phyloP scores from a whole-genome alignment of 2,329 filamentous ascomycete species.

The Ascochyta clinopodiicola region DNA sequence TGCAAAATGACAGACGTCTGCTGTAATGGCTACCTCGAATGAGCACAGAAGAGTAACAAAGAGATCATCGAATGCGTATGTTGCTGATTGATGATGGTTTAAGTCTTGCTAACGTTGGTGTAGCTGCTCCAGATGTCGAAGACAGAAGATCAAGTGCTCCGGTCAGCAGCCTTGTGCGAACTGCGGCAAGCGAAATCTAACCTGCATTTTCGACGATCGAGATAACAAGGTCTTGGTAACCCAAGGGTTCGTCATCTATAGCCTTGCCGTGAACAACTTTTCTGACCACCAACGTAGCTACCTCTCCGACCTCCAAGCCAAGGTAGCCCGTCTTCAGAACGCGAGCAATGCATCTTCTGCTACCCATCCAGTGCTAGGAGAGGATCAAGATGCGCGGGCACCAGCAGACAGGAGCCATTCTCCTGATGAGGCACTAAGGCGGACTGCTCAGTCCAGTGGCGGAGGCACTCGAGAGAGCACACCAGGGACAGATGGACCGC shows the following conservation, averaged over 20 bases:
- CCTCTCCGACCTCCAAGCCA: slow-evolving; percentile 34
- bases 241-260: slow-evolving; percentile 26
- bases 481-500: slow-evolving; percentile 23
- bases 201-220: slow-evolving; percentile 39
- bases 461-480: slow-evolving; percentile 28
- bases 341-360: background rate
- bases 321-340: slow-evolving; percentile 28
- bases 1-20: slow-evolving; percentile 6
- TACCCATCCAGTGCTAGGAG: background rate
- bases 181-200: slow-evolving; percentile 35
- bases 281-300: slow-evolving; percentile 24
- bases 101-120: background rate
- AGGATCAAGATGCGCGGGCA: slow-evolving; percentile 4
- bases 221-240: slow-evolving; percentile 43
- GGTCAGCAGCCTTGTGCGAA: slow-evolving; percentile 40
- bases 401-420: slow-evolving; percentile 7
- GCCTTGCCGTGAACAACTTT: background rate
- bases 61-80: slow-evolving; percentile 35
- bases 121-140: slow-evolving; percentile 38
- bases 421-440: slow-evolving; percentile 13
- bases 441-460: slow-evolving; percentile 19
- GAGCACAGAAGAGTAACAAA: slow-evolving; percentile 32
- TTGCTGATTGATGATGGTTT: background rate
- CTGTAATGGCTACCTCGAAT: slow-evolving; percentile 29
- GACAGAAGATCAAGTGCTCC: slow-evolving; percentile 44